Conservation (phyloP, 352 stramenopile genomes). For the Pilasporangium apinafurcum region DNA sequence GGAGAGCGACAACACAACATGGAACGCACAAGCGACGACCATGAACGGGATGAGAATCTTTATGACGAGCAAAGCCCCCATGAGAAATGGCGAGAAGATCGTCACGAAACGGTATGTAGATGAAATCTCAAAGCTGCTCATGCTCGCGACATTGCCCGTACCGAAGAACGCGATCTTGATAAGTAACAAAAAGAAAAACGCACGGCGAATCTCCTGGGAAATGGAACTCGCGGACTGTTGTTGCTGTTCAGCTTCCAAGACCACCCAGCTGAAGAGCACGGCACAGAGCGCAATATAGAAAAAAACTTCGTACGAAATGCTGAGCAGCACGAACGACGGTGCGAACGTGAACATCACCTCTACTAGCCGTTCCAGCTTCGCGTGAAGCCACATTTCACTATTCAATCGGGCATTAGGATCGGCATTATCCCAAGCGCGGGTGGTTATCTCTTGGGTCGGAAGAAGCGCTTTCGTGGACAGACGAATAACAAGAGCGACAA, state of each 20-base stretch:
- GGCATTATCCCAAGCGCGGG: no score
- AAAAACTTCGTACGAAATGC: constrained; percentile 81
- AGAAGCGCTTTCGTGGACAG: constrained; percentile 1
- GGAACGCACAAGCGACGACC: constrained; percentile 61
- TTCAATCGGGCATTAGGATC: not conserved
- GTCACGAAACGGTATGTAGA: constrained; percentile 83
- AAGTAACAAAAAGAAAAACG: constrained; percentile 75
- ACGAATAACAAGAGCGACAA: constrained; percentile 22
- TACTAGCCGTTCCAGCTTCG: constrained; percentile 26
- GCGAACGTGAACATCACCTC: constrained; percentile 52
- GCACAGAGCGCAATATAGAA: constrained; percentile 61
- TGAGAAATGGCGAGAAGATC: constrained; percentile 78
- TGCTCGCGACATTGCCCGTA: constrained; percentile 81
- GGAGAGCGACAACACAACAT: constrained; percentile 36
- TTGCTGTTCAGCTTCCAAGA: constrained; percentile 24
- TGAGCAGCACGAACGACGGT: constrained; percentile 64
- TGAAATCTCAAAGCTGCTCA: constrained; percentile 85
- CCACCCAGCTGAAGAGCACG: constrained; percentile 57
- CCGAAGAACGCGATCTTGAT: constrained; percentile 84
- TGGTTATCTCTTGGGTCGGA: no score
- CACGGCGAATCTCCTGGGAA: constrained; percentile 44
- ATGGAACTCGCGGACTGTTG: not conserved
- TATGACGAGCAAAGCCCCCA: constrained; percentile 67
- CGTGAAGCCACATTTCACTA: not conserved
- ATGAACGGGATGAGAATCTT: constrained; percentile 82